Conservation (phyloP, 2,329 filamentous ascomycete species). For the Colletotrichum tofieldiae region DNA sequence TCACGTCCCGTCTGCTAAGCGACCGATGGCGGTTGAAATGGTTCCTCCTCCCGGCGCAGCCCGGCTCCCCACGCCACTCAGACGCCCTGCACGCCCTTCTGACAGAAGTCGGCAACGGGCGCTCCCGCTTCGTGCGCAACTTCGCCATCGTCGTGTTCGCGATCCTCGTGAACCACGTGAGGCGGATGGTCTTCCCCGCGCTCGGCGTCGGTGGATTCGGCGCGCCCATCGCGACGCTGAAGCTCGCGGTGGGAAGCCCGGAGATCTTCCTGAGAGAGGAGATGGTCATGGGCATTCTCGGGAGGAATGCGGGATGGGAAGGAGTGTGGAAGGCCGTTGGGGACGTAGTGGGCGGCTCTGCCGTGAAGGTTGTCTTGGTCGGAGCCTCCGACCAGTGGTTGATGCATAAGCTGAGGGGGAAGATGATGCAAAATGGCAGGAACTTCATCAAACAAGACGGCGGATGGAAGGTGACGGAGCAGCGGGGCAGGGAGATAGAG, state of each 20-base stretch:
- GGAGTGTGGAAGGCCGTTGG: conserved; percentile 2
- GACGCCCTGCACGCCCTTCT: neutral
- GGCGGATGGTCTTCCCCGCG: conserved; percentile 52
- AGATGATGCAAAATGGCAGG: neutral
- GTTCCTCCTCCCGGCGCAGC: neutral
- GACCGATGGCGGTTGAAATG: neutral
- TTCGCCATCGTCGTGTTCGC: conserved; percentile 52
- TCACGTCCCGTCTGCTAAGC: neutral
- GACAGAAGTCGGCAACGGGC: conserved; percentile 42
- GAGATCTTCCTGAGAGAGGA: conserved; percentile 53
- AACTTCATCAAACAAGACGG: neutral
- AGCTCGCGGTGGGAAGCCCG: conserved; percentile 54
- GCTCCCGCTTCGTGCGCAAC: conserved; percentile 38
- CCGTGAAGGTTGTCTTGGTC: conserved; percentile 28
- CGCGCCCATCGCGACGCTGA: conserved; percentile 54
- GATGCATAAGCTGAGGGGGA: neutral
- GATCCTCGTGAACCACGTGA: conserved; percentile 57
- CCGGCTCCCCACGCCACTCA: neutral
- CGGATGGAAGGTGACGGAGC: neutral
- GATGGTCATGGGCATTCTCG: conserved; percentile 29
- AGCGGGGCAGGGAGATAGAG: neutral
- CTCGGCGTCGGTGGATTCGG: conserved; percentile 50
- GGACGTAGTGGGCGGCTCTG: conserved; percentile 14
- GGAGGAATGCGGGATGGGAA: neutral
- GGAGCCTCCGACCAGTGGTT: neutral